These are phyloP conservation scores for Linaria vulgaris DNA, from an alignment of 257 asterid genomes.

Conservation along the genomic window DNA sequence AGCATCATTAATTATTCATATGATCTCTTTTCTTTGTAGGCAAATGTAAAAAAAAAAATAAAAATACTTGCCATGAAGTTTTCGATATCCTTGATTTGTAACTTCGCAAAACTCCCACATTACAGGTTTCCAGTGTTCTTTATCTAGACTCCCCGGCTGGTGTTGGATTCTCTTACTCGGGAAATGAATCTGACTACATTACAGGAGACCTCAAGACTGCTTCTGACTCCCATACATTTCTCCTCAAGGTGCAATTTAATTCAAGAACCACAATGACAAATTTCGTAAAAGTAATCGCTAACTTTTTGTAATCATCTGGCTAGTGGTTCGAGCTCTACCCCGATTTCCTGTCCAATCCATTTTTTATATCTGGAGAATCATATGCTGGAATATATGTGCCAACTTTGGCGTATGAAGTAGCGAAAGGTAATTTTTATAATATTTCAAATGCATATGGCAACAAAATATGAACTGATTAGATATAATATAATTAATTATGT, in stretches of 20 bases:
- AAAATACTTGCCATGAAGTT: too few relatives aligned
- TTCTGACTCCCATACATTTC: constrained; percentile 71
- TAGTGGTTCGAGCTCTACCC: constrained; percentile 97
- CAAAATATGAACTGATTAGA: constrained; percentile 12
- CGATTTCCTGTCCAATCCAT: constrained; percentile 69
- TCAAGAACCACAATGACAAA: not conserved
- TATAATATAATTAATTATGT: constrained; percentile 19
- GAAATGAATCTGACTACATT: constrained; percentile 55
- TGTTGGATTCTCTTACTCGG: constrained; percentile 84
- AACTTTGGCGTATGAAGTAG: constrained; percentile 83
- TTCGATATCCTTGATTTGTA: not conserved
- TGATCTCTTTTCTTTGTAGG: not conserved
- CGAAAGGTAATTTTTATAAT: constrained; percentile 51
- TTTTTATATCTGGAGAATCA: constrained; percentile 85
- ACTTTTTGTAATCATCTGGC: constrained; percentile 28
- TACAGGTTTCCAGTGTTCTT: constrained; percentile 70
- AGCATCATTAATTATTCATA: constrained; percentile 3
- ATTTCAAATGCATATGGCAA: constrained; percentile 24
- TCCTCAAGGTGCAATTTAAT: constrained; percentile 63
- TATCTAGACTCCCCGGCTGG: constrained; percentile 97
- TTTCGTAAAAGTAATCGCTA: not conserved
- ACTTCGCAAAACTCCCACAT: not conserved
- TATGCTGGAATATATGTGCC: constrained; percentile 96
- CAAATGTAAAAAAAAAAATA: too few relatives aligned
- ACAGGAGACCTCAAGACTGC: constrained; percentile 90